Conservation (phyloP, 768 basidiomycete genomes). For the Agaricus subrufescens region DNA sequence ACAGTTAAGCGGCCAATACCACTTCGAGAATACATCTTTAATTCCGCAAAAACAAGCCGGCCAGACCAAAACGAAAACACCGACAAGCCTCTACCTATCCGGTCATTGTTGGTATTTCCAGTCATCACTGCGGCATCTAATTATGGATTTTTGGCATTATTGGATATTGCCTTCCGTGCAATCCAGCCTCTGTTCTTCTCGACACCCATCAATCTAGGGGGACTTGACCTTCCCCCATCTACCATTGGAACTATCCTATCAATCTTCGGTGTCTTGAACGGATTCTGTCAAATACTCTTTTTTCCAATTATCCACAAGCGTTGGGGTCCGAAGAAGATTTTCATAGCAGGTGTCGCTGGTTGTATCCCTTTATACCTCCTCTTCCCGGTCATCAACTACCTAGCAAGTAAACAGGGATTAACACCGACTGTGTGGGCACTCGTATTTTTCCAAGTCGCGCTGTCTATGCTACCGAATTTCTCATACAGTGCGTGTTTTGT, state of each 20-base stretch:
- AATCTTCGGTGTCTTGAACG: constrained; percentile 57
- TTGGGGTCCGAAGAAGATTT: constrained; percentile 63
- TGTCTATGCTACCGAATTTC: constrained; percentile 44
- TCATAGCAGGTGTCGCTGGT: constrained; percentile 43
- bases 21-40: constrained; percentile 10
- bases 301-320: constrained; percentile 57
- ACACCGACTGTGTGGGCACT: constrained; percentile 43
- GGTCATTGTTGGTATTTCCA: constrained; percentile 42
- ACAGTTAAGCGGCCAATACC: constrained; percentile 17
- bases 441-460: constrained; percentile 43
- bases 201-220: constrained; percentile 66
- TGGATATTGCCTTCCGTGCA: constrained; percentile 64
- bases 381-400: constrained; percentile 57
- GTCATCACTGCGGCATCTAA: constrained; percentile 62
- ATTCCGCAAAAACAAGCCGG: constrained; percentile 7
- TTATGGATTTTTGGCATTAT: constrained; percentile 58
- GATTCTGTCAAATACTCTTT: constrained; percentile 60
- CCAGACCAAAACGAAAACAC: constrained; percentile 6
- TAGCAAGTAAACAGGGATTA: constrained; percentile 49
- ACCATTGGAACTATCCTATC: constrained; percentile 64
- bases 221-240: constrained; percentile 63
- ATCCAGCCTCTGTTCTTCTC: constrained; percentile 69
- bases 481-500: constrained; percentile 46
- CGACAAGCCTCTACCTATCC: constrained; percentile 43
- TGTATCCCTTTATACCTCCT: constrained; percentile 49